Conservation (phyloP, 2,329 filamentous ascomycete species). For the Botrytis elliptica region DNA sequence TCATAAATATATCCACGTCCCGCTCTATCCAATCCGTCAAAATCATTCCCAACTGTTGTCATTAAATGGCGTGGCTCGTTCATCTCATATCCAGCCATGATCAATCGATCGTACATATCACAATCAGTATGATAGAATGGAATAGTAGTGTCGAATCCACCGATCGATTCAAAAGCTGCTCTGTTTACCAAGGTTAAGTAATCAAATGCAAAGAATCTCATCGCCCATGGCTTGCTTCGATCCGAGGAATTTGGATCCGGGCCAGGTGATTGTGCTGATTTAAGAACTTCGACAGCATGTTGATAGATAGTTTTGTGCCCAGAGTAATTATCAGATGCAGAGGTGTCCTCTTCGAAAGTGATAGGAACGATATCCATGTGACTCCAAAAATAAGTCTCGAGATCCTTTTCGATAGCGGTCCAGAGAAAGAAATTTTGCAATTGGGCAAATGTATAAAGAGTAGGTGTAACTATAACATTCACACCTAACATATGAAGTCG, state of each 20-base stretch:
- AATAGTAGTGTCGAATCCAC: conserved; percentile 58
- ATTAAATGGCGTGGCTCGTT: conserved; percentile 17
- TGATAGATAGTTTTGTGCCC: conserved; percentile 18
- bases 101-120: conserved; percentile 52
- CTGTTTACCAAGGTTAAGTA: conserved; percentile 57
- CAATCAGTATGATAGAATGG: conserved; percentile 59
- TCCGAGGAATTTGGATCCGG: conserved; percentile 18
- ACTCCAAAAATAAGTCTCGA: conserved; percentile 53
- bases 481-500: conserved; percentile 51
- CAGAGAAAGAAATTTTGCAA: conserved; percentile 54
- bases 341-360: conserved; percentile 26
- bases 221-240: conserved; percentile 44
- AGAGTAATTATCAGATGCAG: not conserved
- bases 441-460: conserved; percentile 53
- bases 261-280: conserved; percentile 12
- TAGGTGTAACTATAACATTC: conserved; percentile 50
- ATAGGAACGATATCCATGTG: conserved; percentile 54
- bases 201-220: conserved; percentile 59
- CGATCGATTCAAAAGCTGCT: conserved; percentile 46
- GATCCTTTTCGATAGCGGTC: conserved; percentile 45
- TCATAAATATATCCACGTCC: conserved; percentile 47
- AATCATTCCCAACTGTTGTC: conserved; percentile 11
- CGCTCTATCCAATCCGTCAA: conserved; percentile 34
- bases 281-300: conserved; percentile 15
- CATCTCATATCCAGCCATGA: conserved; percentile 47